Evolutionary conservation across 1,284 basidiomycete species (phyloP), one percentile per base, ranked within the genome.

Genomic region (Singerocomus inundabilis): DNA sequence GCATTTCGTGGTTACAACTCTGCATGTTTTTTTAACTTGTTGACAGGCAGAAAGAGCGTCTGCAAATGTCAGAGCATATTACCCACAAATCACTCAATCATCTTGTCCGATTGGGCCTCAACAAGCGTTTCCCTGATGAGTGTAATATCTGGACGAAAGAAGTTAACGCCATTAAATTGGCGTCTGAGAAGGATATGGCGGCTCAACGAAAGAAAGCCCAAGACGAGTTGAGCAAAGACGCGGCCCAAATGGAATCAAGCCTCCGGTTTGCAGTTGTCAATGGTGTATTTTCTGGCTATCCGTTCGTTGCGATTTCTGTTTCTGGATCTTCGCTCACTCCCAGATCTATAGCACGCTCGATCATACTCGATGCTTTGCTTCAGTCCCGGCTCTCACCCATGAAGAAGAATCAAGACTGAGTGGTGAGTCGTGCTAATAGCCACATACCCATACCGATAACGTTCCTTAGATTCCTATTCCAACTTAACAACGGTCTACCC

Each of bases 31-130:
- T 40, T 35, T 53, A 30, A 66, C 6, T 10, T 26, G 6, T 40
- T 29, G 26, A 18, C 38, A 75, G 74, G 18, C 26, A 52, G 34
- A 56, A 42, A 11, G 63, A 62, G 12, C 56, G 49, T 13, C 49
- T 77, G 42, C 57, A 57, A 7, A 46, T 78, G 9, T 51, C 51
- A 10, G 56, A 66, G 16, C 31, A 46, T 11, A 49, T 75, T 9
- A 24, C 54, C 9, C 58, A 66, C 12, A 61, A 53, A 21, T 62
- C 66, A 2, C 55, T 76, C 11, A 49, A 57, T 0, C 46, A 63
- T 4, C 61, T 78, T 5, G 26, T 70, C 15, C 46, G 68, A 3
- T 26, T 63, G 31, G 73, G 70, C 1, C 61, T 78, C 7, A 35
- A 32, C 6, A 56, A 58, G 11, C 67, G 68, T 33, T 72, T 65